Percentiles rank a stretch among this genome's conserved stretches.
phyloP scores from a whole-genome alignment of 768 basidiomycete genomes.

The Agrocybe praecox region DNA sequence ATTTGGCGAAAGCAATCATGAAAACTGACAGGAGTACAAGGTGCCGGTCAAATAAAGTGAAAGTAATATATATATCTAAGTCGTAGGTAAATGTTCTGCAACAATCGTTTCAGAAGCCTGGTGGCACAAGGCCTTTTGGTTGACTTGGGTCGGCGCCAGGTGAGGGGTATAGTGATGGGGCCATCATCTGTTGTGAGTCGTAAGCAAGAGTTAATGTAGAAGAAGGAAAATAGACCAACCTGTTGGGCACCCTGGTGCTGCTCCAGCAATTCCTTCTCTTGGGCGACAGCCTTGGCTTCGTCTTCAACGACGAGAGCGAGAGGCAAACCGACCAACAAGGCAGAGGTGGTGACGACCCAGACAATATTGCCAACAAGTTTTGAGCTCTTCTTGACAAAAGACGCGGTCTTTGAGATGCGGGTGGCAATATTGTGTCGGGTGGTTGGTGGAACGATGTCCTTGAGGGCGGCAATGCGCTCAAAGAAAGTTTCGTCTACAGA shows the following conservation, averaged over 20 bases:
- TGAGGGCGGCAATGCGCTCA: slow-evolving; percentile 89
- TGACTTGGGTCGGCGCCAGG: slow-evolving; percentile 32
- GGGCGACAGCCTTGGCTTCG: slow-evolving; percentile 91
- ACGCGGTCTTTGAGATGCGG: slow-evolving; percentile 58
- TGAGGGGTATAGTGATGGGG: slow-evolving; percentile 60
- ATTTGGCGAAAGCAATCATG: slow-evolving; percentile 21
- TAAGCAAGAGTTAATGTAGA: slow-evolving; percentile 9
- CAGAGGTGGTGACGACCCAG: slow-evolving; percentile 94
- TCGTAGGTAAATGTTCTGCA: slow-evolving; percentile 9
- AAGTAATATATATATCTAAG: slow-evolving; percentile 19
- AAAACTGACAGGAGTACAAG: slow-evolving; percentile 20
- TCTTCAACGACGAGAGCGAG: slow-evolving; percentile 93
- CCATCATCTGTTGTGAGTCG: slow-evolving; percentile 62
- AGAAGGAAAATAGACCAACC: slow-evolving; percentile 45
- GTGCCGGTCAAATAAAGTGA: slow-evolving; percentile 10
- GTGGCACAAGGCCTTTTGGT: slow-evolving; percentile 74
- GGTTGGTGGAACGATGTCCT: slow-evolving; percentile 93
- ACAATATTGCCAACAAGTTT: slow-evolving; percentile 85
- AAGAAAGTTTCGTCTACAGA: slow-evolving; percentile 80
- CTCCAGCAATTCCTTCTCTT: slow-evolving; percentile 92
- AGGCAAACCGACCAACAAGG: slow-evolving; percentile 91
- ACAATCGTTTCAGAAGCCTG: slow-evolving; percentile 66
- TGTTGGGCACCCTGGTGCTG: slow-evolving; percentile 93
- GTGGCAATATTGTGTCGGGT: slow-evolving; percentile 79
- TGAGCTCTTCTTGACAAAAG: slow-evolving; percentile 65